phyloP scores from a whole-genome alignment of 805 yeast species.

The Saccharomycopsis fodiens region DNA sequence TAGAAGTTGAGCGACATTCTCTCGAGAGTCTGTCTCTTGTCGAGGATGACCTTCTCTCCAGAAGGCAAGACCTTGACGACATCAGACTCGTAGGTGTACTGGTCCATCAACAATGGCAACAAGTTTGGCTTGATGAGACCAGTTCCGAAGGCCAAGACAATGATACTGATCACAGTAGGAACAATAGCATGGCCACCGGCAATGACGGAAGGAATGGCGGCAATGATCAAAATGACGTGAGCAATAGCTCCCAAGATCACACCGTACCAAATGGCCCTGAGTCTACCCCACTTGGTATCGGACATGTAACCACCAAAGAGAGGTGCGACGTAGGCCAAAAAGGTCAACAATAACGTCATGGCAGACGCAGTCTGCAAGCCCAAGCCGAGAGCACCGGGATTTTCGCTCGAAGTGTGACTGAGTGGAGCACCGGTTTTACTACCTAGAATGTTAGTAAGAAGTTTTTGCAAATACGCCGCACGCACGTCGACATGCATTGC shows the following conservation, averaged over 20 bases:
- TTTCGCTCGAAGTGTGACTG: conserved; percentile 26
- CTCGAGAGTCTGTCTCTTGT: conserved; percentile 23
- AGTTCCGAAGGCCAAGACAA: conserved; percentile 32
- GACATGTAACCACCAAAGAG: conserved; percentile 46
- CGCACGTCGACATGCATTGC: neutral
- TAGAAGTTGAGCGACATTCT: conserved; percentile 38
- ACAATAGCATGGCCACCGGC: conserved; percentile 22
- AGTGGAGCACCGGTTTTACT: conserved; percentile 39
- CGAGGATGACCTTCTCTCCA: conserved; percentile 13
- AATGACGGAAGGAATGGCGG: conserved; percentile 33
- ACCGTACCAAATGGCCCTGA: conserved; percentile 43
- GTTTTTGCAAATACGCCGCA: neutral
- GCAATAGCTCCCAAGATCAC: conserved; percentile 39
- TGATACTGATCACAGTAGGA: conserved; percentile 31
- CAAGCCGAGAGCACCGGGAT: conserved; percentile 44
- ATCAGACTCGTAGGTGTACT: conserved; percentile 54
- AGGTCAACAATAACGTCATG: conserved; percentile 39
- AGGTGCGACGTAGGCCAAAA: conserved; percentile 44
- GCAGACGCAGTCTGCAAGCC: conserved; percentile 42
- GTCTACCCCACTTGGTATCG: conserved; percentile 41
- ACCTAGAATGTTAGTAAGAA: conserved; percentile 22
- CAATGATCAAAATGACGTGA: conserved; percentile 41
- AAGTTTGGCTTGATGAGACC: conserved; percentile 38
- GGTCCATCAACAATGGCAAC: conserved; percentile 34
- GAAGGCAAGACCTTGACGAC: conserved; percentile 41